These are phyloP conservation scores for Talaromyces adpressus DNA, from an alignment of 495 filamentous ascomycete species.

Conservation along the genomic window DNA sequence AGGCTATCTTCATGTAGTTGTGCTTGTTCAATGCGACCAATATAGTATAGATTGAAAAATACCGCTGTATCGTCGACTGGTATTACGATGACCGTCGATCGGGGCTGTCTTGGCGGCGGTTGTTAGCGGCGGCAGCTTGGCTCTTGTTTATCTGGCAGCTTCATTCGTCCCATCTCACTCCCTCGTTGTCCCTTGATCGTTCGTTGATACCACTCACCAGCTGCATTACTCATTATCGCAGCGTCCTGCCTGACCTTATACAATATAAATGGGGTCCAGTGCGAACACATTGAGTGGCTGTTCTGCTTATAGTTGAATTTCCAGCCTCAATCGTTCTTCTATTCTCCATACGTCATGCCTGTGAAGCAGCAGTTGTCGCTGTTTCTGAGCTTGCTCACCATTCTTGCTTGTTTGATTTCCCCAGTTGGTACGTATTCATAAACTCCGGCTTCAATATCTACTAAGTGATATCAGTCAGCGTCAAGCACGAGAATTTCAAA, in stretches of 20 bases:
- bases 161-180: not conserved
- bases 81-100: not conserved
- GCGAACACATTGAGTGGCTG: not conserved
- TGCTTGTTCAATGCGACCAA: not conserved
- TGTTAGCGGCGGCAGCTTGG: not conserved
- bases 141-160: constrained; percentile 9
- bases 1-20: not conserved
- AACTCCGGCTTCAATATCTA: too few relatives aligned
- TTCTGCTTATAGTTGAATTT: constrained; percentile 24
- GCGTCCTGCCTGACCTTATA: constrained; percentile 2
- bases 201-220: not conserved
- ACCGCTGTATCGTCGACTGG: not conserved
- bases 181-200: not conserved
- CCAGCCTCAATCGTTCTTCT: constrained; percentile 21
- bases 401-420: constrained; percentile 36
- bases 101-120: not conserved
- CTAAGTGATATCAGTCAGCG: constrained; percentile 46
- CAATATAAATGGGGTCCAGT: constrained; percentile 6
- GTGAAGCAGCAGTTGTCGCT: constrained; percentile 51
- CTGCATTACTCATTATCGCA: not conserved
- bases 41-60: not conserved
- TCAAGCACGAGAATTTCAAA: constrained; percentile 96
- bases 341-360: constrained; percentile 25
- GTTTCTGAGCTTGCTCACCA: constrained; percentile 39
- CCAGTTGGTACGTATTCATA: constrained; percentile 43